A percentile compares a stretch with the other conserved stretches of the same genome.
These are phyloP conservation scores for Santalum album DNA, from an alignment of 164 flowering plant species.

Conservation along the genomic window DNA sequence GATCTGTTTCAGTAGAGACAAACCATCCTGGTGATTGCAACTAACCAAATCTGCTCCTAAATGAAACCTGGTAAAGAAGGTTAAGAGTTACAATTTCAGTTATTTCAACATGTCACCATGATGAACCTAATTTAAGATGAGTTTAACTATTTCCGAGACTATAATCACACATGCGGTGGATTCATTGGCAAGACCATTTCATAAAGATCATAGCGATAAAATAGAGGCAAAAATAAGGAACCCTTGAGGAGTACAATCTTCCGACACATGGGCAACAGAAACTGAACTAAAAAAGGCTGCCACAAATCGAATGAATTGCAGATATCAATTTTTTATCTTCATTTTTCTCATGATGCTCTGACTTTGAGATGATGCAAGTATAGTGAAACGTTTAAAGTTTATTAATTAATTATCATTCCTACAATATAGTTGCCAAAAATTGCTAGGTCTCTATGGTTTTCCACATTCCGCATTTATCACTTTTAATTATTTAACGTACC, in stretches of 20 bases:
- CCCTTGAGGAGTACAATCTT: too few relatives aligned
- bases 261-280: too few relatives aligned
- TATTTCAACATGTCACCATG: not conserved
- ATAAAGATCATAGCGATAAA: too few relatives aligned
- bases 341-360: too few relatives aligned
- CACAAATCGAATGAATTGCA: too few relatives aligned
- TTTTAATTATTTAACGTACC: slow-evolving; percentile 18
- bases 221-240: too few relatives aligned
- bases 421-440: not conserved
- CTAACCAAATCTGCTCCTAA: not conserved
- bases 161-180: too few relatives aligned
- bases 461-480: not conserved
- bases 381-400: too few relatives aligned
- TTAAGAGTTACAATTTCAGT: not conserved
- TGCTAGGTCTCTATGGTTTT: not conserved
- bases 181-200: too few relatives aligned
- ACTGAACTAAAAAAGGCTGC: too few relatives aligned
- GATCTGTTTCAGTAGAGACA: not conserved
- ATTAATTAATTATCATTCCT: not conserved
- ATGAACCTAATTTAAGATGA: not conserved
- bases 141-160: not conserved
- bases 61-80: not conserved
- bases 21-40: not conserved
- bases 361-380: too few relatives aligned
- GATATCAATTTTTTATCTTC: too few relatives aligned